phyloP scores from a whole-genome alignment of 2,329 filamentous ascomycete species.

The Xylariaceae sp. region DNA sequence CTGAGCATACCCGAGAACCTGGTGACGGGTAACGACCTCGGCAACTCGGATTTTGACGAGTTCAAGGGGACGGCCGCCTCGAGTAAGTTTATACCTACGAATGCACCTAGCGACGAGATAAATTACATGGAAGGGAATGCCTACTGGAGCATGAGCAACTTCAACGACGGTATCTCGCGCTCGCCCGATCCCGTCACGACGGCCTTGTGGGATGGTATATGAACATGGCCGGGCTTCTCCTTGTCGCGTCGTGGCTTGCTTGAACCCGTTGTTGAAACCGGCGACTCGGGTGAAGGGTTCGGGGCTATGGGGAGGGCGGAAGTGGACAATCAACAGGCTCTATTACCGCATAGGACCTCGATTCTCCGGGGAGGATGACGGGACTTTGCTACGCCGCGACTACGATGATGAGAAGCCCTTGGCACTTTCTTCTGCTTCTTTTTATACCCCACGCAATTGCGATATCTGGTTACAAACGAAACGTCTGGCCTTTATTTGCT shows the following conservation, averaged over 20 bases:
- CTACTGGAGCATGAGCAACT: constrained; percentile 40
- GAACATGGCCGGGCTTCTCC: not conserved
- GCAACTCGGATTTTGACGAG: constrained; percentile 51
- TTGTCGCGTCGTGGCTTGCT: not conserved
- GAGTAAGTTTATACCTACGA: constrained; percentile 42
- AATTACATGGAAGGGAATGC: constrained; percentile 44
- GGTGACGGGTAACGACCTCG: constrained; percentile 45
- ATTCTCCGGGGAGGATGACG: constrained; percentile 12
- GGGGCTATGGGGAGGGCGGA: not conserved
- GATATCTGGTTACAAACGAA: constrained; percentile 11
- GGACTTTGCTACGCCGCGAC: constrained; percentile 16
- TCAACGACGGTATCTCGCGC: constrained; percentile 35
- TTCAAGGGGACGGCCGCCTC: constrained; percentile 49
- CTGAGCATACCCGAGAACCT: constrained; percentile 45
- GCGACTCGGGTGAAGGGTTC: not conserved
- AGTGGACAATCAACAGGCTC: constrained; percentile 2
- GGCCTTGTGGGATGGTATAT: constrained; percentile 30
- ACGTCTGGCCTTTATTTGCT: constrained; percentile 18
- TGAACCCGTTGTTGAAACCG: not conserved
- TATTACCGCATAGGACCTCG: constrained; percentile 10
- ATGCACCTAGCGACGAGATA: constrained; percentile 38
- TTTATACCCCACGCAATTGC: constrained; percentile 15
- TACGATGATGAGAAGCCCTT: constrained; percentile 16
- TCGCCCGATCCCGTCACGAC: constrained; percentile 35
- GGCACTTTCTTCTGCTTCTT: constrained; percentile 9